Conservation (phyloP, 345 rosid genomes). For the Noccaea caerulescens region DNA sequence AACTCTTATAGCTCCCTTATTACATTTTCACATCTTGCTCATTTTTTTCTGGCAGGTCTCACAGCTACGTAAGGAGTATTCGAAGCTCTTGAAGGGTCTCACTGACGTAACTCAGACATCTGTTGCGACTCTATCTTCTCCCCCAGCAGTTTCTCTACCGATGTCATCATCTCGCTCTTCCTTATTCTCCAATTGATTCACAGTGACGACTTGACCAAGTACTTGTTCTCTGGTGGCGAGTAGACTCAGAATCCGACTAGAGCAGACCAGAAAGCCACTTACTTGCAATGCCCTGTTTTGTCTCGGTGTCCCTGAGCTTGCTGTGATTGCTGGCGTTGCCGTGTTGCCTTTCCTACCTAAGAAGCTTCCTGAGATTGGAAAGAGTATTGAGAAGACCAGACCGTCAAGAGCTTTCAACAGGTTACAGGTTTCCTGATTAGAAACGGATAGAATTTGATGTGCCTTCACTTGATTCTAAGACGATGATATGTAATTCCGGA, state of each 20-base stretch:
- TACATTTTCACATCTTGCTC: neutral
- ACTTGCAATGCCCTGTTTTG: constrained; percentile 79
- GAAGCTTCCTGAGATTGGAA: constrained; percentile 93
- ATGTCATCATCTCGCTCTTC: constrained; percentile 64
- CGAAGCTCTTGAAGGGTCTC: constrained; percentile 58
- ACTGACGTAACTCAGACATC: constrained; percentile 77
- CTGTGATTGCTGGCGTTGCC: constrained; percentile 92
- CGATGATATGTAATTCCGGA: neutral
- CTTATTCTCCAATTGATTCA: constrained; percentile 43
- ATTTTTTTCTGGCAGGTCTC: too few species aligned
- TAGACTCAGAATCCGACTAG: constrained; percentile 46
- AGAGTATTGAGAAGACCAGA: constrained; percentile 77
- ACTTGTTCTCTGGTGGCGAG: constrained; percentile 46
- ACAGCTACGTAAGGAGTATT: constrained; percentile 50
- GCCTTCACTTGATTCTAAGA: neutral
- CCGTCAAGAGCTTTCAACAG: constrained; percentile 81
- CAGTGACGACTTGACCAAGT: constrained; percentile 22
- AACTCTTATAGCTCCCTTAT: constrained; percentile 1
- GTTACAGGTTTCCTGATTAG: constrained; percentile 75
- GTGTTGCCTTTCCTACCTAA: constrained; percentile 92
- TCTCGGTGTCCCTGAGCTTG: constrained; percentile 92
- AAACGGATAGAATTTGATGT: constrained; percentile 7
- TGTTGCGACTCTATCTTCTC: constrained; percentile 62
- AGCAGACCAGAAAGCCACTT: constrained; percentile 53
- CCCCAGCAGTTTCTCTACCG: constrained; percentile 59